These are phyloP conservation scores for Crithidia sp. DNA, from an alignment of 208 protist genomes.

Conservation along the genomic window DNA sequence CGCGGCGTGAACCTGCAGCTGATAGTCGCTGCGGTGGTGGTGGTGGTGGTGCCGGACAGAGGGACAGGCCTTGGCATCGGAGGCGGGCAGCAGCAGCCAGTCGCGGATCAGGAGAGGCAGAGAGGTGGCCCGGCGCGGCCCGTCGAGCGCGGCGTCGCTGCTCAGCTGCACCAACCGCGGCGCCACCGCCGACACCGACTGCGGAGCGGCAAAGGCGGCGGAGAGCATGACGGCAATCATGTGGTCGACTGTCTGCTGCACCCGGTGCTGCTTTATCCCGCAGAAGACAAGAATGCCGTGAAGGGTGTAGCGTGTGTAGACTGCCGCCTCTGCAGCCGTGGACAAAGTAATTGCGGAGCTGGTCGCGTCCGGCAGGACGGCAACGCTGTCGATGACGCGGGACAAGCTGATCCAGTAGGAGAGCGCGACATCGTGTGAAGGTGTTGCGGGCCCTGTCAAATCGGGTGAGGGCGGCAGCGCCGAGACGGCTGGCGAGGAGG, in stretches of 20 bases:
- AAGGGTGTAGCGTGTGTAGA: slow-evolving; percentile 24
- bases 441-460: background rate
- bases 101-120: slow-evolving; percentile 15
- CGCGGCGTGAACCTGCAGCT: slow-evolving; percentile 10
- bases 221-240: slow-evolving; percentile 45
- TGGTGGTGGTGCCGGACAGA: background rate
- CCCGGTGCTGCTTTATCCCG: slow-evolving; percentile 63
- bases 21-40: slow-evolving; percentile 5
- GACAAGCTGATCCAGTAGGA: slow-evolving; percentile 28
- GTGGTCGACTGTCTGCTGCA: slow-evolving; percentile 24
- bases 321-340: background rate
- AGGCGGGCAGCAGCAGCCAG: slow-evolving; percentile 15
- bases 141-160: background rate
- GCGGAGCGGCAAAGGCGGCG: slow-evolving; percentile 10
- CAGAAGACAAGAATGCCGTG: slow-evolving; percentile 38
- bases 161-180: background rate
- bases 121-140: background rate
- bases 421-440: slow-evolving; percentile 12
- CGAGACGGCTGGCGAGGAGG: background rate
- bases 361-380: background rate
- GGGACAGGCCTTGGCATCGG: background rate
- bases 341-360: background rate
- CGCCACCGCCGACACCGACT: background rate
- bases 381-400: slow-evolving; percentile 20
- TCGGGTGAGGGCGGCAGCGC: background rate